Evolutionary conservation across 441 rosid genomes (phyloP).

Genomic region (Euphorbia celastroides): DNA sequence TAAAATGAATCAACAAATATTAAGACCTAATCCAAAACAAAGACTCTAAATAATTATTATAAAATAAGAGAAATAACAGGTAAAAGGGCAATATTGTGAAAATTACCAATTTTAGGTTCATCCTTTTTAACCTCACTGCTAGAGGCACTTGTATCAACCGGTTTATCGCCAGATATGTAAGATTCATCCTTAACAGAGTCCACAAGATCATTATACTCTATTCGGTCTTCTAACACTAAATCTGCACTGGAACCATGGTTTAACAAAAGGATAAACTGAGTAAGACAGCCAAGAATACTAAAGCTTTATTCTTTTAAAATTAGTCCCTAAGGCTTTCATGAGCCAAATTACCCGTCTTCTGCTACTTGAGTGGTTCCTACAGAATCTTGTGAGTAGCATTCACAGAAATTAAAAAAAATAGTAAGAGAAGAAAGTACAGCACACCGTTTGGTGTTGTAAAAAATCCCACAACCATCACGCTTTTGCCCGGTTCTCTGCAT

Average conservation of each 20-base stretch:
- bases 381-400: neutral
- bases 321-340: neutral
- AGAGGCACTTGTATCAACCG: slow-evolving; percentile 21
- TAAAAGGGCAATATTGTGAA: slow-evolving; percentile 6
- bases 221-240: slow-evolving; percentile 60
- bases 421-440: neutral
- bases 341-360: neutral
- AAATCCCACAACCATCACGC: slow-evolving; percentile 91
- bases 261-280: slow-evolving; percentile 13
- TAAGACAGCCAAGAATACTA: neutral
- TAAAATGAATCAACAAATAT: slow-evolving; percentile 10
- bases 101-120: slow-evolving; percentile 38
- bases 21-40: too few species aligned
- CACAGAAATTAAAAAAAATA: neutral
- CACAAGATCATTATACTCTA: slow-evolving; percentile 89
- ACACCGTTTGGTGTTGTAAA: slow-evolving; percentile 69
- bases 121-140: slow-evolving; percentile 30
- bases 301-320: neutral
- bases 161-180: slow-evolving; percentile 23
- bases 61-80: neutral
- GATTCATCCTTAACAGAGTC: slow-evolving; percentile 35
- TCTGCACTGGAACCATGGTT: slow-evolving; percentile 62
- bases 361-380: neutral
- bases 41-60: neutral
- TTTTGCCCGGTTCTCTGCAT: slow-evolving; percentile 81